phyloP scores from a whole-genome alignment of 352 stramenopile genomes.

The Phytophthora tentaculata region DNA sequence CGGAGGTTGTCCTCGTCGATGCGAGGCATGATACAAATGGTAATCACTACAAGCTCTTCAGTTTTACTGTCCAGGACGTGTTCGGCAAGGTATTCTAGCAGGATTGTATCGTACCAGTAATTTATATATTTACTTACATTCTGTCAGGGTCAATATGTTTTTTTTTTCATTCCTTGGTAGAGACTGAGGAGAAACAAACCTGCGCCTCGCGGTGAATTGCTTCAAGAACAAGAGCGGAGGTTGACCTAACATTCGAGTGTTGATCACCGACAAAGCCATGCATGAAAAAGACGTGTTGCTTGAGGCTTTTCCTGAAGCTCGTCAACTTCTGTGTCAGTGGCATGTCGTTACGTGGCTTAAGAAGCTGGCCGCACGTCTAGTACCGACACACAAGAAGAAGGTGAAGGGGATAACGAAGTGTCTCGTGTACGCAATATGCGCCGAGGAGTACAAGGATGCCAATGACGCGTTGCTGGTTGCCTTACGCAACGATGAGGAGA shows the following conservation, averaged over 20 bases:
- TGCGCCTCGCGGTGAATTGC: not conserved
- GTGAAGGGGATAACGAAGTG: too few species aligned
- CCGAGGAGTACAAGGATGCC: not conserved
- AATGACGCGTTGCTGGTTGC: too few species aligned
- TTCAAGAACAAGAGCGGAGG: slow-evolving; percentile 20
- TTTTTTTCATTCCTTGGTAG: slow-evolving; percentile 17
- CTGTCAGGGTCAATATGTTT: slow-evolving; percentile 4
- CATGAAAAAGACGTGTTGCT: slow-evolving; percentile 3
- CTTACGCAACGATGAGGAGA: too few species aligned
- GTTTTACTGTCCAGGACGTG: not conserved
- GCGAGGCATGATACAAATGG: not conserved
- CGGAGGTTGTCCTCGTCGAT: not conserved
- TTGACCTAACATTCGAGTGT: not conserved
- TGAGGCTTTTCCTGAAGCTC: not conserved
- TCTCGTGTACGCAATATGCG: not conserved
- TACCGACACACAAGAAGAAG: too few species aligned
- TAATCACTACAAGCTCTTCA: not conserved
- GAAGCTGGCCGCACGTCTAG: not conserved
- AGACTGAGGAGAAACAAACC: slow-evolving; percentile 17
- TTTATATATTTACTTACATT: too few species aligned
- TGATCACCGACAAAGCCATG: slow-evolving; percentile 15
- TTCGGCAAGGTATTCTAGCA: slow-evolving; percentile 15
- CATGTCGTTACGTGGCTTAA: slow-evolving; percentile 23
- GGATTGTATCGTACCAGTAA: too few species aligned
- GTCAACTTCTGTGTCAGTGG: not conserved